Percentiles rank a stretch among this genome's conserved stretches.
phyloP scores from a whole-genome alignment of 768 basidiomycete species.

The Chlorophyllum brunneum region DNA sequence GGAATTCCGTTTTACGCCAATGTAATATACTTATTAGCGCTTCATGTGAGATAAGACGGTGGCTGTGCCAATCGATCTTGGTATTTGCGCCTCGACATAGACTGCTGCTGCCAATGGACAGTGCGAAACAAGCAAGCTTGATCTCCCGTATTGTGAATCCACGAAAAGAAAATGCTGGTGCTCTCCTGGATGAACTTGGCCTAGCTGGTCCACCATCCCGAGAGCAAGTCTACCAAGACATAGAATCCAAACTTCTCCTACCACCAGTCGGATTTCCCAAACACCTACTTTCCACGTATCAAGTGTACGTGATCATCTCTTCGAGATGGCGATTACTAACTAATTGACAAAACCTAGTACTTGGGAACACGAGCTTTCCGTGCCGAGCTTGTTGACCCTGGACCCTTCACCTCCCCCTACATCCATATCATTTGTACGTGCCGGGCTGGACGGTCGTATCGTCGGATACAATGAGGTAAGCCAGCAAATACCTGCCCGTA shows the following conservation, averaged over 20 bases:
- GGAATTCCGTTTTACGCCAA: too few relatives aligned
- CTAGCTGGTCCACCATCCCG: slow-evolving; percentile 54
- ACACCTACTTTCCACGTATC: slow-evolving; percentile 77
- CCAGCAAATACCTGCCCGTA: background rate
- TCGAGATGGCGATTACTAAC: slow-evolving; percentile 3
- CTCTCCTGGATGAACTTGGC: slow-evolving; percentile 51
- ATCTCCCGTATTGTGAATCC: slow-evolving; percentile 49
- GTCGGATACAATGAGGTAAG: slow-evolving; percentile 79
- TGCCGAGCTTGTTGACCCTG: slow-evolving; percentile 60
- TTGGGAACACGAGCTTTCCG: slow-evolving; percentile 61
- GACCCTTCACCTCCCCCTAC: slow-evolving; percentile 76
- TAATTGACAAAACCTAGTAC: slow-evolving; percentile 42
- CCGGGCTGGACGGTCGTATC: slow-evolving; percentile 76
- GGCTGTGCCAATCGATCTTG: slow-evolving; percentile 9
- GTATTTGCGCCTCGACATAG: background rate
- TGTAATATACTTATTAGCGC: too few relatives aligned
- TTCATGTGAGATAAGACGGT: background rate
- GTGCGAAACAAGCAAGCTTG: slow-evolving; percentile 26
- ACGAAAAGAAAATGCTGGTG: slow-evolving; percentile 31
- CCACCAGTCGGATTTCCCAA: slow-evolving; percentile 64
- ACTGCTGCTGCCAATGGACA: slow-evolving; percentile 26
- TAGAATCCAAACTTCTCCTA: slow-evolving; percentile 72
- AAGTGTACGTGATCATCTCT: slow-evolving; percentile 58
- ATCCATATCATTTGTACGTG: slow-evolving; percentile 64
- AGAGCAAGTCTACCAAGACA: slow-evolving; percentile 57